Evolutionary conservation across 177 flowering plant species (phyloP).

Genomic region (Tripterygium wilfordii): DNA sequence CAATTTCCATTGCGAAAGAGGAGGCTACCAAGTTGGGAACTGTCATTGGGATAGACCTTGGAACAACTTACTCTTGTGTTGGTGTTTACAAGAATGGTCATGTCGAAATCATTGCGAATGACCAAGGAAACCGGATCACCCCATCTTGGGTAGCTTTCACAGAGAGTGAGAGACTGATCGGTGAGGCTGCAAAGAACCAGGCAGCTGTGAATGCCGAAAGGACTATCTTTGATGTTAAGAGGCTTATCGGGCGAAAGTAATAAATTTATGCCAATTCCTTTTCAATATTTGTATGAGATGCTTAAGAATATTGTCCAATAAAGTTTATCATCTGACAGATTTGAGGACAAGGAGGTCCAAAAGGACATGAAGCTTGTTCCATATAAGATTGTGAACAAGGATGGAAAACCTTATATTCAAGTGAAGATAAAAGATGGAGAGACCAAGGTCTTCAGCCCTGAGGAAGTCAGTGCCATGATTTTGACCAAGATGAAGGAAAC

Average conservation of each 20-base stretch:
- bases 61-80: slow-evolving; percentile 62
- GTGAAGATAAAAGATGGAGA: slow-evolving; percentile 11
- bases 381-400: slow-evolving; percentile 11
- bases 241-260: slow-evolving; percentile 5
- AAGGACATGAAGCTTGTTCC: slow-evolving; percentile 12
- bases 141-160: slow-evolving; percentile 25
- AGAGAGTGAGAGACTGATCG: slow-evolving; percentile 8
- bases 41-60: slow-evolving; percentile 48
- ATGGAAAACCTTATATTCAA: slow-evolving; percentile 9
- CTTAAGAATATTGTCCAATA: background rate
- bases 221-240: slow-evolving; percentile 9
- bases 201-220: slow-evolving; percentile 10
- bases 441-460: slow-evolving; percentile 10
- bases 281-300: background rate
- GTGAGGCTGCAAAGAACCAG: slow-evolving; percentile 11
- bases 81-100: slow-evolving; percentile 68
- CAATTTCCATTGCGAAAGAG: slow-evolving; percentile 37
- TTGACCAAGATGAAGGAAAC: slow-evolving; percentile 10
- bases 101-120: slow-evolving; percentile 67
- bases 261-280: background rate
- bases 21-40: slow-evolving; percentile 46
- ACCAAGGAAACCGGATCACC: slow-evolving; percentile 69
- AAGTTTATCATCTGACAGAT: background rate
- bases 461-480: slow-evolving; percentile 10
- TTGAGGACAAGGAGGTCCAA: slow-evolving; percentile 7